Evolutionary conservation across 164 flowering plant species (phyloP).

Genomic region (Nymphaea thermarum): DNA sequence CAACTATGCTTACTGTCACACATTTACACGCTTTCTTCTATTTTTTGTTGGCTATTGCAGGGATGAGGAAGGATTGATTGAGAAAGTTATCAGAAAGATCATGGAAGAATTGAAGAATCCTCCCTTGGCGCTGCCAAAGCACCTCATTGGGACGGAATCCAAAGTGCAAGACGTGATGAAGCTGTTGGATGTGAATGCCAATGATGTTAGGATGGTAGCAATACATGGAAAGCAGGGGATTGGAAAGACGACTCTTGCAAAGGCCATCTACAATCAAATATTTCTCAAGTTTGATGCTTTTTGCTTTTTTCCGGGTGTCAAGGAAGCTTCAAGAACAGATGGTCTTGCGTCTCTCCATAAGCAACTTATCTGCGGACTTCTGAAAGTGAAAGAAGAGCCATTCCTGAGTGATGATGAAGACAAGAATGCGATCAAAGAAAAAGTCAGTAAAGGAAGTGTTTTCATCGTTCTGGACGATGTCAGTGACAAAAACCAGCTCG

Average conservation of each 20-base stretch:
- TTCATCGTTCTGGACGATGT: background rate
- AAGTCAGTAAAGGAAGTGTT: background rate
- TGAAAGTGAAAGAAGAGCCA: background rate
- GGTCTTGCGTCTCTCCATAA: background rate
- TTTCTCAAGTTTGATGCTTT: background rate
- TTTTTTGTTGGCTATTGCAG: background rate
- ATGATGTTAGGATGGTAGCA: background rate
- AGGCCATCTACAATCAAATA: background rate
- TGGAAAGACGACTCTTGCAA: slow-evolving; percentile 2
- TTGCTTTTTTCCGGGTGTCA: background rate
- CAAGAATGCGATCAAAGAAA: background rate
- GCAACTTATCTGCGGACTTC: background rate
- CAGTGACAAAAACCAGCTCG: background rate
- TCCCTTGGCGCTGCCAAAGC: background rate
- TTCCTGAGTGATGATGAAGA: background rate
- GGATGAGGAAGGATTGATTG: background rate
- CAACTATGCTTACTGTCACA: background rate
- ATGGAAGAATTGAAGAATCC: background rate
- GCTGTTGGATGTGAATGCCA: background rate
- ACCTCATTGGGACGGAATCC: background rate
- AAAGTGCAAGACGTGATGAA: background rate
- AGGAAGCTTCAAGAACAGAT: background rate
- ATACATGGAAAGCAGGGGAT: background rate
- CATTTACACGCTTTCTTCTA: background rate
- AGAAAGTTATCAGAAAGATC: slow-evolving; percentile 1